Base-by-base conservation (phyloP, 164 flowering plant species). In the Stephania yunnanensis region DNA sequence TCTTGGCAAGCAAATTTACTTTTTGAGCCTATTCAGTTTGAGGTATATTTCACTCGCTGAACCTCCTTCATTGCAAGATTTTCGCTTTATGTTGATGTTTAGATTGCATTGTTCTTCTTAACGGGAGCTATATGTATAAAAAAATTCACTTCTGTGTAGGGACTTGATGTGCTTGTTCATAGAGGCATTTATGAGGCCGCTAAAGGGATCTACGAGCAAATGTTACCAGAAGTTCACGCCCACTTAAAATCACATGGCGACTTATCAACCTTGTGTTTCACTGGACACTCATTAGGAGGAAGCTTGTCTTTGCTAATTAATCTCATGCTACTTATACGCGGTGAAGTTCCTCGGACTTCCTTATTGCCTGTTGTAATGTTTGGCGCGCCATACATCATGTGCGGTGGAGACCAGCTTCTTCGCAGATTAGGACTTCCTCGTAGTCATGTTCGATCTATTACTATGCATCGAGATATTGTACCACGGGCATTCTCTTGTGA, bases 101-200 rank as follows among this genome's bases (percentile, higher is more conserved):
- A 52, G 10, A 22, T 55, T 1, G 20, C 7, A 11, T 68, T 29
- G 6, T 13, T 13, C 36, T 46, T 9, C 36, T 17, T 20, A 2
- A 10, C 6, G 7, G 20, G n/a, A 68, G 1, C 55, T 52, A 30
- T 48, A 45, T 15, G 15, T 7, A 19, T 6, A 75, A 29, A 45
- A 29, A 20, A 25, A 19, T 20, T 46, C 10, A 72, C 22, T 74
- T 68, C 69, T 52, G 75, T 55, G 46, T 76, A 94, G 98, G 98
- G 96, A 65, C 74, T 92, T 9, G 97, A 89, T 81, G 89, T 89
- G 52, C 86, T 86, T 72, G 99, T 96, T 61, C 99, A 96, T 67
- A 87, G 99, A 83, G 99, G 99, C 17, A 96, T 96, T 46, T 96
- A 94, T 73, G 99, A 96, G 84, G 97, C 93, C 72, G 99, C 99